These are phyloP conservation scores for Aspergillaceae sp. DNA, from an alignment of 2,329 filamentous ascomycete genomes.

Conservation along the genomic window DNA sequence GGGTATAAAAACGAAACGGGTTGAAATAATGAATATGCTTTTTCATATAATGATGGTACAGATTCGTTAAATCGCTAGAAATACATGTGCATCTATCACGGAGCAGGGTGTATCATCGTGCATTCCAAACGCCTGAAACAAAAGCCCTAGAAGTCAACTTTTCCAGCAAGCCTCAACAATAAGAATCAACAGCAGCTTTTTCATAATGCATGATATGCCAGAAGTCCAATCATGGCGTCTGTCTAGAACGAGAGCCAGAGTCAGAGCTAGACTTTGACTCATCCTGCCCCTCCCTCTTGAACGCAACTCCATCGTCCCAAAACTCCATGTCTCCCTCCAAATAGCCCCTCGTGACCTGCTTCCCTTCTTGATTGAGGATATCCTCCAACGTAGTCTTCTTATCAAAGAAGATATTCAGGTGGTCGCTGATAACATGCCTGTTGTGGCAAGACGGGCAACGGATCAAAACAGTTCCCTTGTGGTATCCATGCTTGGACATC, in stretches of 20 bases:
- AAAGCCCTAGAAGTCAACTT: background rate
- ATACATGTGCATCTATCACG: conserved; percentile 14
- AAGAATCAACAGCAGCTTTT: no score
- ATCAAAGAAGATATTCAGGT: conserved; percentile 56
- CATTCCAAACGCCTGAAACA: background rate
- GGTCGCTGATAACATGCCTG: conserved; percentile 84
- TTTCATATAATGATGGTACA: background rate
- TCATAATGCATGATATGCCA: no score
- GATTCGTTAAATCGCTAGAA: background rate
- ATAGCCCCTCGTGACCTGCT: conserved; percentile 71
- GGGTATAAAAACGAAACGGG: conserved; percentile 2
- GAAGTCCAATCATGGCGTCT: no score
- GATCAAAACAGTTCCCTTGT: conserved; percentile 80
- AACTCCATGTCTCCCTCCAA: conserved; percentile 84
- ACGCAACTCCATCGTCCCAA: conserved; percentile 63
- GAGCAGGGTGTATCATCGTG: conserved; percentile 13
- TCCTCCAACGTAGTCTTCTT: conserved; percentile 36
- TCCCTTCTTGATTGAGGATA: conserved; percentile 37
- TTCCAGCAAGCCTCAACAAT: background rate
- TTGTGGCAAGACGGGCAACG: conserved; percentile 79
- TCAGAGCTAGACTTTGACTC: conserved; percentile 2
- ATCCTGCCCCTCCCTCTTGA: conserved; percentile 5
- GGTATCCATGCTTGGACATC: conserved; percentile 90
- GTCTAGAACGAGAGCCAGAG: no score
- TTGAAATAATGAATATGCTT: conserved; percentile 1